Conservation (phyloP, 2,329 filamentous ascomycete genomes). For the Alternaria longipes region DNA sequence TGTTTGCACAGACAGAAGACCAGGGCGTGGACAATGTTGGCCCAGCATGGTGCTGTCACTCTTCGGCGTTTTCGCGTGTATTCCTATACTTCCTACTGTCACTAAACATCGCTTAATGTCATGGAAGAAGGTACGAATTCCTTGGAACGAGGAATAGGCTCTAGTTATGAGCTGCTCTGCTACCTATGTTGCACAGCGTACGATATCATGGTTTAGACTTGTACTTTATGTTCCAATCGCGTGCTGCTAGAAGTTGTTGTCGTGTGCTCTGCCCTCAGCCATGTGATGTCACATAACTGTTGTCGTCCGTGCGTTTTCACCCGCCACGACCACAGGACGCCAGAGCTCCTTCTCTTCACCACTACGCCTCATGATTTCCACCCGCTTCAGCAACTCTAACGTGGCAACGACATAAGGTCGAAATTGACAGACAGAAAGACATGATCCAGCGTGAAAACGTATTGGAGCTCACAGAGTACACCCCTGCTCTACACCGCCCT, state of each 20-base stretch:
- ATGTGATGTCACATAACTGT: conserved; percentile 6
- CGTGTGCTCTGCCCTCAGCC: not conserved
- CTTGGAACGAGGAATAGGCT: conserved; percentile 26
- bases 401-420: not conserved
- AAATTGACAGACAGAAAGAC: not conserved
- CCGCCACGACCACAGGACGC: not conserved
- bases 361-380: not conserved
- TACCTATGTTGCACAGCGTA: conserved; percentile 46
- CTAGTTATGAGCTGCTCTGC: conserved; percentile 31
- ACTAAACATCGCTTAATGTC: conserved; percentile 44
- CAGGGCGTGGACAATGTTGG: conserved; percentile 1
- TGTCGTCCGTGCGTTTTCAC: conserved; percentile 3
- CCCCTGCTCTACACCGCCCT: conserved; percentile 1
- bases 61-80: conserved; percentile 45
- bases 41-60: conserved; percentile 14
- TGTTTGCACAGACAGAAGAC: conserved; percentile 2
- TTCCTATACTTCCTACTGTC: conserved; percentile 51
- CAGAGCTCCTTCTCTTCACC: conserved; percentile 1
- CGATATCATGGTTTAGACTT: conserved; percentile 29
- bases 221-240: not conserved
- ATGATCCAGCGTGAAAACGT: not conserved
- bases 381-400: not conserved
- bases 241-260: not conserved
- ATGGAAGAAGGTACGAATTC: conserved; percentile 23
- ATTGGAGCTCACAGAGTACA: not conserved